Base-by-base conservation (phyloP, 1,139 yeast genomes). In the Groenewaldozyma sp. region DNA sequence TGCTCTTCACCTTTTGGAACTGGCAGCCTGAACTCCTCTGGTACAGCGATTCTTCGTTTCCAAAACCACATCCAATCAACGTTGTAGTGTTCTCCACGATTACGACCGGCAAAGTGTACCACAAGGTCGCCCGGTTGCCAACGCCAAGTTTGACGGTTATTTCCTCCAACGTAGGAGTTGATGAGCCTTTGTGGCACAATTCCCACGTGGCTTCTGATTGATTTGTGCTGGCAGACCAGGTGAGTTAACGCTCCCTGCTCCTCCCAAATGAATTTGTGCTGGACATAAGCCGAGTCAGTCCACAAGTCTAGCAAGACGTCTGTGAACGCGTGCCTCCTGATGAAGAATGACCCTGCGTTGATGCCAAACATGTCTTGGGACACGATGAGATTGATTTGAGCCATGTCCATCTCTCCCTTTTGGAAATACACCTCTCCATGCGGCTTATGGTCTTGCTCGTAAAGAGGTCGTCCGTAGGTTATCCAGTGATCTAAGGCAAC, bases 321-420 rank as follows among this genome's bases (percentile, higher is more conserved):
- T n/a, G n/a, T n/a, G n/a, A n/a, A n/a, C n/a, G n/a, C n/a, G n/a
- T n/a, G n/a, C 24, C 62, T 50, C 16, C 60, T 45, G 27, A 63
- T 31, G 42, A 63, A 53, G 37, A 63, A 56, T 3, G 65, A 59
- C 4, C 68, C 68, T 1, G 66, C 60, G 37, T 62, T 63, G 24
- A 63, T 37, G 3, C 59, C 58, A 24, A 48, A 41, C 37, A 41
- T 34, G 42, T 59, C 63, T 6, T 29, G 33, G 17, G n/a, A 16
- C 4, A 57, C 40, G 13, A 59, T 46, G 21, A 59, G 24, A 24
- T 53, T 52, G 22, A 59, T 40, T 4, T 54, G 45, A n/a, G 41
- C 33, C 21, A 48, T 37, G 11, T 52, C 45, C 5, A 54, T 33
- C 20, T 52, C 50, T 7, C 41, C 47, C 16, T 35, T 19, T n/a